Base-by-base conservation (phyloP, 768 basidiomycete genomes). In the Botryobasidium botryosum region DNA sequence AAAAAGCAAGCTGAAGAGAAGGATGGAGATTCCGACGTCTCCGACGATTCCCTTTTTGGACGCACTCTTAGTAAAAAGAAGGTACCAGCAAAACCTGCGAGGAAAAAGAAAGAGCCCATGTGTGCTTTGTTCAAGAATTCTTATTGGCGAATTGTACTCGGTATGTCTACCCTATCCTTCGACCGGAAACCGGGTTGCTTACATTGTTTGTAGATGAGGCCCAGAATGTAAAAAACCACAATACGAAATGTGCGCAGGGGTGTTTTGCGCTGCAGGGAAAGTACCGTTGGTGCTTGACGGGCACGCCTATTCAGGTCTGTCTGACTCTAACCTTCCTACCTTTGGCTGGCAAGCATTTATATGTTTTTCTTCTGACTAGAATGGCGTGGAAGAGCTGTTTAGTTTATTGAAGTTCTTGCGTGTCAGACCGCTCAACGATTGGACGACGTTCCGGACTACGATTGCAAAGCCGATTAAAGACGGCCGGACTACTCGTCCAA, bases 191-290 rank as follows among this genome's bases (percentile, higher is more conserved):
- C n/a, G n/a, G n/a, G n/a, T n/a, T n/a, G n/a, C n/a, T n/a, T n/a
- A 20, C 24, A 23, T 8, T 17, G 3, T 31, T 41, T 33, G 24
- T 47, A 84, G 90, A 94, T 55, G 88, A 94, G 56, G 90, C 90
- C 0, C 90, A 94, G 57, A 84, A 80, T 53, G 92, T 94, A 65
- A 92, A 91, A 67, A 87, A 90, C 55, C 68, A 74, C 40, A 77
- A 68, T 28, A 83, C 68, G 1, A 82, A 86, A 55, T 72, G 72
- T 25, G 75, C 85, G 4, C 54, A 77, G 29, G 87, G 84, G 0
- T 86, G 85, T 48, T 82, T 75, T 48, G 79, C 68, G 5, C 65
- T 92, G n/a, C 59, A 77, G 38, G 70, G 72, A 12, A 84, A 81
- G 54, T 88, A 71, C 59, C 68, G 83, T 43, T 94, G 90, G 90